Percentiles rank a stretch among this genome's conserved stretches.
These are phyloP conservation scores for Scytalidium sp. DNA, from an alignment of 2,329 filamentous ascomycete genomes.

Conservation along the genomic window DNA sequence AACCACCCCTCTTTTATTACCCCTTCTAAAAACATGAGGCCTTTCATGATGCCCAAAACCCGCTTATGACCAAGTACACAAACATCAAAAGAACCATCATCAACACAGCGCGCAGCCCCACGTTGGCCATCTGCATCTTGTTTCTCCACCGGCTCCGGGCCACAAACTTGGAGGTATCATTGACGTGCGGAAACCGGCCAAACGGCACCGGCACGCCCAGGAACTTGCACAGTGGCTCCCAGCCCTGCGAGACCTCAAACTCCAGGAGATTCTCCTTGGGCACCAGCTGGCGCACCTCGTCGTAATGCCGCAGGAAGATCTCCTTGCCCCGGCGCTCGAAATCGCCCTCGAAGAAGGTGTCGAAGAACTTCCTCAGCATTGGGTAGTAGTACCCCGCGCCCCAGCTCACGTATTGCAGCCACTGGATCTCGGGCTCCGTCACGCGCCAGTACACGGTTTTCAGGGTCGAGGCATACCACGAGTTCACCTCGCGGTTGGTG, in stretches of 20 bases:
- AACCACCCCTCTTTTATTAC: too few relatives aligned
- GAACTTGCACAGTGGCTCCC: slow-evolving; percentile 43
- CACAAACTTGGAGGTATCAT: slow-evolving; percentile 46
- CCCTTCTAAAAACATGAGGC: too few relatives aligned
- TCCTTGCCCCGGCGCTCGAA: slow-evolving; percentile 64
- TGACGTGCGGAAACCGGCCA: slow-evolving; percentile 42
- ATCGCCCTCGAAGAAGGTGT: slow-evolving; percentile 65
- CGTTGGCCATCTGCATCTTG: slow-evolving; percentile 45
- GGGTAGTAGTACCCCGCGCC: slow-evolving; percentile 66
- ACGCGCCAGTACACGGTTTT: slow-evolving; percentile 67
- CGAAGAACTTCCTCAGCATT: slow-evolving; percentile 68
- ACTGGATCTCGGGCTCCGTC: slow-evolving; percentile 57
- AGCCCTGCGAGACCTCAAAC: slow-evolving; percentile 40
- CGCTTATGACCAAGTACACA: neutral
- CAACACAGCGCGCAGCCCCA: slow-evolving; percentile 36
- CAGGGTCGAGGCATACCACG: slow-evolving; percentile 54
- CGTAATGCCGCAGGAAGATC: slow-evolving; percentile 55
- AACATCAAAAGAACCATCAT: slow-evolving; percentile 29
- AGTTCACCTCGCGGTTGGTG: slow-evolving; percentile 62
- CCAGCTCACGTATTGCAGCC: slow-evolving; percentile 57
- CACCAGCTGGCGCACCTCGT: slow-evolving; percentile 44
- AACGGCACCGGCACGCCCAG: slow-evolving; percentile 25
- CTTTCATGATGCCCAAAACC: too few relatives aligned
- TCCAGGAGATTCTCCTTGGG: slow-evolving; percentile 38
- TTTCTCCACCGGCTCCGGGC: slow-evolving; percentile 41